A percentile compares a stretch with the other conserved stretches of the same genome.
Conservation (phyloP, 164 flowering plant genomes). For the Tetracentron sinense region DNA sequence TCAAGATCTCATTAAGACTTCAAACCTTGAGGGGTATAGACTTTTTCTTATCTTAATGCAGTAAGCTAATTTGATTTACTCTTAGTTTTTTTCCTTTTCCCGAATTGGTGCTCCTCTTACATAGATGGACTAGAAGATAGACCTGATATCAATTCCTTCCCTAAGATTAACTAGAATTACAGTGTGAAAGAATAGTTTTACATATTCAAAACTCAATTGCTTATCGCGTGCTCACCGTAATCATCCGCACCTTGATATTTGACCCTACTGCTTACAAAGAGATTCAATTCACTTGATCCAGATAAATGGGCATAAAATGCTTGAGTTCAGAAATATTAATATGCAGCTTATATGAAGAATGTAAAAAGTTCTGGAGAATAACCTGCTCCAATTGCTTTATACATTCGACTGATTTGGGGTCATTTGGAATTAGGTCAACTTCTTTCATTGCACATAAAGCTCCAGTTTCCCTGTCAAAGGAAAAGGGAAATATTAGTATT, state of each 20-base stretch:
- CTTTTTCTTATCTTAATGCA: no score
- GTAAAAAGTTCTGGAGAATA: slow-evolving; percentile 1
- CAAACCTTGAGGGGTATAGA: no score
- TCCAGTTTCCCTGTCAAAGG: slow-evolving; percentile 66
- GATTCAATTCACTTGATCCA: background rate
- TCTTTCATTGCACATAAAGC: slow-evolving; percentile 99
- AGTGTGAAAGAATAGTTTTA: no score
- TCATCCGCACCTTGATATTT: background rate
- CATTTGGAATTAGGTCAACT: slow-evolving; percentile 77
- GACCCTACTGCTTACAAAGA: background rate
- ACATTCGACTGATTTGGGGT: slow-evolving; percentile 76
- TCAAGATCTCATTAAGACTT: no score
- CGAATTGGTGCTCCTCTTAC: no score
- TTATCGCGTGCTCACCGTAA: no score
- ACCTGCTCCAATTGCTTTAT: slow-evolving; percentile 92
- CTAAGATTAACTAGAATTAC: no score
- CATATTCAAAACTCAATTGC: background rate
- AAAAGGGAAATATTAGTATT: background rate
- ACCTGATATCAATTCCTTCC: no score
- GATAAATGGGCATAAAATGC: background rate
- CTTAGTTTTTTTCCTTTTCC: no score
- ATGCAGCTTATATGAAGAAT: background rate
- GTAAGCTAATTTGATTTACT: no score
- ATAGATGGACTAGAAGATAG: no score
- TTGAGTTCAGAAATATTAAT: background rate